These are phyloP conservation scores for Teratosphaeria gauchensis DNA, from an alignment of 2,329 filamentous ascomycete genomes.

Conservation along the genomic window DNA sequence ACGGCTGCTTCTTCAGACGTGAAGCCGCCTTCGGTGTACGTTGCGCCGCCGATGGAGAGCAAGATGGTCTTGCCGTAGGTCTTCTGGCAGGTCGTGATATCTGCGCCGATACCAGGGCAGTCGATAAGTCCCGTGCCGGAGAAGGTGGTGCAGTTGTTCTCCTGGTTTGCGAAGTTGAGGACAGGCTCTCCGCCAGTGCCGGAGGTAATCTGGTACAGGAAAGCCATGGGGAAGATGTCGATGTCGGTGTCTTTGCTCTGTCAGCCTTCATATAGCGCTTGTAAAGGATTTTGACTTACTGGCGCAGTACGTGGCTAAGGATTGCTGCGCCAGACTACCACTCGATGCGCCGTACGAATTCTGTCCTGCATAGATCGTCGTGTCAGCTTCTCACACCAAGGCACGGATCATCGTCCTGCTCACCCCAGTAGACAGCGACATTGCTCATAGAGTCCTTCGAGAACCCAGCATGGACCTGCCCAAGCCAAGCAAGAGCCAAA, in stretches of 20 bases:
- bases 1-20: constrained; percentile 42
- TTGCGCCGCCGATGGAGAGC: constrained; percentile 61
- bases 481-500: neutral
- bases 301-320: constrained; percentile 50
- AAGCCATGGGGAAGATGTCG: constrained; percentile 54
- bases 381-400: constrained; percentile 15
- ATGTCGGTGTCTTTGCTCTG: constrained; percentile 35
- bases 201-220: constrained; percentile 47
- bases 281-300: too few relatives aligned
- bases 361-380: constrained; percentile 33
- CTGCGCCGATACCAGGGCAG: constrained; percentile 53
- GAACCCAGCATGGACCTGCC: neutral
- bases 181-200: constrained; percentile 40
- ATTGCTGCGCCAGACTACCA: constrained; percentile 41
- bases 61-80: constrained; percentile 58
- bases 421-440: constrained; percentile 59
- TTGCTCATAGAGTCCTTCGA: constrained; percentile 29
- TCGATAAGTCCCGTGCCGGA: constrained; percentile 47
- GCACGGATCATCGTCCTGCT: constrained; percentile 7
- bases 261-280: too few relatives aligned
- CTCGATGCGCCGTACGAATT: constrained; percentile 47
- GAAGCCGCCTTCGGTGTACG: constrained; percentile 61
- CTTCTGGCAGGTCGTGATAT: constrained; percentile 51
- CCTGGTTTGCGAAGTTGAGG: constrained; percentile 56
- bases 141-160: constrained; percentile 52